Evolutionary conservation across 1,139 yeast genomes (phyloP).

Genomic region (Arxiozyma slooffiae): DNA sequence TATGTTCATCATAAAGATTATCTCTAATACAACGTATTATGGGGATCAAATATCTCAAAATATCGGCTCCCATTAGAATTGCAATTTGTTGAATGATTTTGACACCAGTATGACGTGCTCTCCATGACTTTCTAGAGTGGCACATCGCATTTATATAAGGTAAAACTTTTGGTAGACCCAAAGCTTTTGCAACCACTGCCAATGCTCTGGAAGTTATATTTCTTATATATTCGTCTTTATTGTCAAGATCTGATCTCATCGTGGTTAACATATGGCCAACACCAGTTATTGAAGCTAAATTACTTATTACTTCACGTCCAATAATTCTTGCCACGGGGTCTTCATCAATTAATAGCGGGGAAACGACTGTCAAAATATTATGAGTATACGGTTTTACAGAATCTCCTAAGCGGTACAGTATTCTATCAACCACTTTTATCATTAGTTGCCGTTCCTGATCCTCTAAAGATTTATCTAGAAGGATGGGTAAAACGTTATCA

Average conservation of each 20-base stretch:
- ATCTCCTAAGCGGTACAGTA: constrained; percentile 56
- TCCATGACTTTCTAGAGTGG: constrained; percentile 69
- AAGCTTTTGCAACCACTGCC: constrained; percentile 75
- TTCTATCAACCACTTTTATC: constrained; percentile 65
- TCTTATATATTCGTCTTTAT: constrained; percentile 72
- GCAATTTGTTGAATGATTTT: constrained; percentile 72
- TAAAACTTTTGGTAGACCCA: constrained; percentile 60
- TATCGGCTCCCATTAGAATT: constrained; percentile 57
- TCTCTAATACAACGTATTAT: constrained; percentile 53
- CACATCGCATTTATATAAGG: constrained; percentile 83
- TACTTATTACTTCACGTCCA: constrained; percentile 71
- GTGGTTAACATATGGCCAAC: constrained; percentile 66
- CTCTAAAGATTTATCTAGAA: constrained; percentile 63
- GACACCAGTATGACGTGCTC: constrained; percentile 80
- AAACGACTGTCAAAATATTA: constrained; percentile 59
- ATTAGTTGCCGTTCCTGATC: constrained; percentile 78
- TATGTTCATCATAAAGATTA: constrained; percentile 60
- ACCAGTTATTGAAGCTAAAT: constrained; percentile 74
- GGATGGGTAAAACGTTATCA: constrained; percentile 59
- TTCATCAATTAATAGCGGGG: constrained; percentile 75
- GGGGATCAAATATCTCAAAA: constrained; percentile 63
- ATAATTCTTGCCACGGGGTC: constrained; percentile 64
- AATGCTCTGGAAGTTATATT: constrained; percentile 69
- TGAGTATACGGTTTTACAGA: constrained; percentile 64
- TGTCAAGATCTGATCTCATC: constrained; percentile 73